Evolutionary conservation across 495 filamentous ascomycete genomes (phyloP), one percentile per base, ranked within the genome.

Genomic region (Penicillium paradoxum): DNA sequence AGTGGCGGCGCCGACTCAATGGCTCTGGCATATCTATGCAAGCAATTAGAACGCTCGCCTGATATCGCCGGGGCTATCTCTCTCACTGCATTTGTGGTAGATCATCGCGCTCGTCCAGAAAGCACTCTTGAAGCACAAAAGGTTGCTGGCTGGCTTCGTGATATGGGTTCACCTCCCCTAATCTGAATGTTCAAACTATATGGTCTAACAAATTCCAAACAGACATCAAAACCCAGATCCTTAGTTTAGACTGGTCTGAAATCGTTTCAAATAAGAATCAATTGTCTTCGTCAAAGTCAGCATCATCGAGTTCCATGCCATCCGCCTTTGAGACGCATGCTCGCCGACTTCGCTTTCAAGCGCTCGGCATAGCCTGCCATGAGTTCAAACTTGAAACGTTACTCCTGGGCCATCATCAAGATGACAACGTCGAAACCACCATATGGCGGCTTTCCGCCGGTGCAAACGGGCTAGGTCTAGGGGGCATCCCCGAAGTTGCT

Each of bases 1-100:
- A 97, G 92, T 65, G 93, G 93, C 6, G 93, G 93, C 14, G 87
- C 93, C 13, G 93, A 98, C 62, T 97, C 93, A 4, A 98, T 96
- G 91, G 92, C 91, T 18, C 73, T 98, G 33, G 89, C 90, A 37
- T 79, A 72, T 51, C 77, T 97, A n/a, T 90, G 83, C 55, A 66
- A 65, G 34, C 67, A 75, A 42, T 56, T 83, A 43, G 70, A 77
- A 37, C 45, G 55, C 0, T 32, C 49, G 6, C 15, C 37, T 7
- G 55, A 51, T 24, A 4, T 51, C 61, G 21, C 64, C 51, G 54
- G 68, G 22, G 52, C 55, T 5, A 49, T 73, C 30, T 57, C 60
- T 1, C 79, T 91, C 30, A 73, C 72, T 7, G 86, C 79, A 3
- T 79, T 93, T 56, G 77, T 96, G 15, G 80, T 97, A 36, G 85